Conservation (phyloP, 1,139 yeast genomes). For the Zygosaccharomyces pseudobailii region DNA sequence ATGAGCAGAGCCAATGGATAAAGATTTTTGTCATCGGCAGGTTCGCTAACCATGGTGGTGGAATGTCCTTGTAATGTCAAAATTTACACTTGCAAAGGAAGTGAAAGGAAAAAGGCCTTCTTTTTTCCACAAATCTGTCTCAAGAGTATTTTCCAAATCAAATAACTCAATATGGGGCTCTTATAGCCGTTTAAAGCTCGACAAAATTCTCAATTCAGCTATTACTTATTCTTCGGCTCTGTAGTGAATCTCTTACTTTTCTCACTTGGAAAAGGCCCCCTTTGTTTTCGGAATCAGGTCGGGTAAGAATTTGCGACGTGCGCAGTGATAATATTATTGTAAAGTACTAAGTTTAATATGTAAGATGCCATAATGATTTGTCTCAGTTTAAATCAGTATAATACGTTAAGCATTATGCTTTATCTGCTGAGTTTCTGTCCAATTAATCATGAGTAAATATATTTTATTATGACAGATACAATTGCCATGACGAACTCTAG, state of each 20-base stretch:
- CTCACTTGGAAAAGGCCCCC: background rate
- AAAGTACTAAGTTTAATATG: background rate
- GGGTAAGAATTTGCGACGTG: slow-evolving; percentile 4
- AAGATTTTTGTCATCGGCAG: slow-evolving; percentile 45
- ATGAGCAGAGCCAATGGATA: slow-evolving; percentile 93
- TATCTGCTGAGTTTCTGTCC: no score
- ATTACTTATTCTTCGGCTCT: background rate
- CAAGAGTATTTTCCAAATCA: background rate
- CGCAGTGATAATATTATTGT: slow-evolving; percentile 5
- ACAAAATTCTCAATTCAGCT: background rate
- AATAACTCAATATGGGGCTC: background rate
- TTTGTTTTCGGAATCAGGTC: background rate
- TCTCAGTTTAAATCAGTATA: no score
- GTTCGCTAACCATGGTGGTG: slow-evolving; percentile 7
- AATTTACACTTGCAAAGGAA: background rate
- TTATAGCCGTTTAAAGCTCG: background rate
- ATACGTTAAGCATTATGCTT: background rate
- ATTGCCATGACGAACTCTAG: no score
- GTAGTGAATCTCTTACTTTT: background rate
- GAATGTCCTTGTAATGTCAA: background rate
- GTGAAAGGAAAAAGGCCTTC: background rate
- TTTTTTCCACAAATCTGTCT: background rate
- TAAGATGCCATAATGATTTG: no score
- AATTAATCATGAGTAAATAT: no score
- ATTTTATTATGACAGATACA: no score